Evolutionary conservation across 805 yeast species (phyloP), one percentile per base, ranked within the genome.

Genomic region (Myxozyma neotropica): DNA sequence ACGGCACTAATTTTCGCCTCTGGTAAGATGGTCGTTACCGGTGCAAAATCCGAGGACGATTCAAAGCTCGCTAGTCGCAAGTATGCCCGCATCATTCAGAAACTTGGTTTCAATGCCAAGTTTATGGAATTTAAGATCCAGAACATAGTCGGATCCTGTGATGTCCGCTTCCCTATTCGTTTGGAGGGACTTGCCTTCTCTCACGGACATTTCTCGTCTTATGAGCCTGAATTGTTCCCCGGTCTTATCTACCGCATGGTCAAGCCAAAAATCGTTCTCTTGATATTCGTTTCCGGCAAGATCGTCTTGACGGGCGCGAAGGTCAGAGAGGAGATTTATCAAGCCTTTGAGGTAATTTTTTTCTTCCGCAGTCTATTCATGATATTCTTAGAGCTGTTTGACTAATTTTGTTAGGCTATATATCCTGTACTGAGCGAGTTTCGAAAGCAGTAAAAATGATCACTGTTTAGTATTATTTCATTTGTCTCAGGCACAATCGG

Each of bases 231-330:
- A 75, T 80, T 94, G 72, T 94, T 94, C 76, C 99, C 99, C 2
- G 99, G 99, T 71, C 82, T 94, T 69, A 94, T 94, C 77, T 94
- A 94, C 80, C 90, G 99, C 82, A 94, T 94, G 99, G 99, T 94
- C 69, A 93, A 93, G 74, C 99, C 99, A 17, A 94, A 94, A 75
- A 94, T 94, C 77, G 99, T 94, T 54, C 78, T 94, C 71, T 82
- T 94, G 76, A 92, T 94, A 69, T 94, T 94, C 74, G 99, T 94
- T 51, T 88, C 96, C 29, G 99, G 99, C 35, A 94, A 94, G 75
- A 94, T 94, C 76, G 99, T 94, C 53, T 80, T 94, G 68, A 94
- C 99, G 6, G 99, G 99, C 80, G 99, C 99, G 19, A 94, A 94
- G 75, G 97, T 94, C 76, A 87, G 99, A 75, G 98, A 94, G 74